A percentile compares a stretch with the other conserved stretches of the same genome.
These are phyloP conservation scores for Pseudogymnoascus sp. DNA, from an alignment of 2,329 filamentous ascomycete species.

Conservation along the genomic window DNA sequence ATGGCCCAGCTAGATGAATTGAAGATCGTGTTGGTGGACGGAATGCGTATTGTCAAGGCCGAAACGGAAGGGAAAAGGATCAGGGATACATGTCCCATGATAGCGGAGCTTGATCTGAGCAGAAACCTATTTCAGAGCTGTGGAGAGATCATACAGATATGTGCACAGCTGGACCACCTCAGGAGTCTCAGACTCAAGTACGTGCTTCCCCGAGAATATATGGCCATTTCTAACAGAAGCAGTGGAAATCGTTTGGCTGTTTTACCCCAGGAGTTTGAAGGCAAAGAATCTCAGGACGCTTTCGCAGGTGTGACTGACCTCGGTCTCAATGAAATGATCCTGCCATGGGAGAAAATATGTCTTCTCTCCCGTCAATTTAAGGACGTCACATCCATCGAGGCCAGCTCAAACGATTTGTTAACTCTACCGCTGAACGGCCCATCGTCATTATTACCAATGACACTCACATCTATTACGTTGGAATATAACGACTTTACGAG, in stretches of 20 bases:
- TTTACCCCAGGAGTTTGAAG: conserved; percentile 36
- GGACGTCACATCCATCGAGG: conserved; percentile 41
- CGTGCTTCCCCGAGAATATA: conserved; percentile 24
- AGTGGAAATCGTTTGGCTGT: conserved; percentile 66
- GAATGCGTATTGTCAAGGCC: conserved; percentile 49
- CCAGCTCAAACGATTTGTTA: conserved; percentile 49
- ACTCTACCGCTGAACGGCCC: conserved; percentile 38
- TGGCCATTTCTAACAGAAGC: neutral
- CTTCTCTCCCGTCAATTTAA: conserved; percentile 45
- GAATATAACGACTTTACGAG: conserved; percentile 62
- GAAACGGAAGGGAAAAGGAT: conserved; percentile 35
- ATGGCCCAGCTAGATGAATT: conserved; percentile 72
- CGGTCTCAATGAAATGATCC: conserved; percentile 56
- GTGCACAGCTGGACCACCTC: conserved; percentile 57
- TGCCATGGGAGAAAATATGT: conserved; percentile 57
- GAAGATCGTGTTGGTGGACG: conserved; percentile 73
- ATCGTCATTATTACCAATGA: conserved; percentile 31
- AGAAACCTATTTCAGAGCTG: conserved; percentile 69
- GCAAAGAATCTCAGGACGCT: conserved; percentile 26
- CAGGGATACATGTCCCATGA: conserved; percentile 49
- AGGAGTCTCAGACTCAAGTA: conserved; percentile 63
- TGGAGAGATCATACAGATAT: conserved; percentile 60
- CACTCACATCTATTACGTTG: conserved; percentile 55
- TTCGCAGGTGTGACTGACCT: conserved; percentile 50
- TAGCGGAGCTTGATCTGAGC: conserved; percentile 75